phyloP scores from a whole-genome alignment of 1,284 basidiomycete species.

The Leccinum cinnamomeum region DNA sequence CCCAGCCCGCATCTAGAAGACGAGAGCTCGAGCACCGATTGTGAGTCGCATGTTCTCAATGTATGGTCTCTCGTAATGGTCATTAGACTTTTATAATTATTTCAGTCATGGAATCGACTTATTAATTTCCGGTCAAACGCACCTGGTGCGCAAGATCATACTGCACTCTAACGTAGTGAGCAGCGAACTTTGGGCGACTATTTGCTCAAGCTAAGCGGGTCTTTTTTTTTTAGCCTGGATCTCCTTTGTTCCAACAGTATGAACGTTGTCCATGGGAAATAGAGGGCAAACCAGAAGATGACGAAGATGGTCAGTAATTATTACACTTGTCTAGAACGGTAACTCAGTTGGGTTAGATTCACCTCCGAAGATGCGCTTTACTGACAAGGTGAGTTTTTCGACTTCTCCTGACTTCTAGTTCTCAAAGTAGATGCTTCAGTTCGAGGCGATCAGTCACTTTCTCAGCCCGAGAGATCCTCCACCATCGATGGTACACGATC shows the following conservation, averaged over 20 bases:
- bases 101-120: constrained; percentile 88
- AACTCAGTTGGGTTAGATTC: constrained; percentile 47
- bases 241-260: constrained; percentile 84
- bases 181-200: constrained; percentile 8
- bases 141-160: constrained; percentile 81
- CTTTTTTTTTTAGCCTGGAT: constrained; percentile 62
- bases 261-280: constrained; percentile 89
- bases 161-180: constrained; percentile 84
- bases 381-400: constrained; percentile 53
- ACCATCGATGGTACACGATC: constrained; percentile 83
- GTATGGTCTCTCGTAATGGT: constrained; percentile 10
- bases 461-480: constrained; percentile 66
- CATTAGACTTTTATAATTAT: constrained; percentile 86
- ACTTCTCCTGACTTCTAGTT: not conserved
- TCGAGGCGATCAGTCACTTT: constrained; percentile 74
- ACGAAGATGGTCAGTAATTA: constrained; percentile 60
- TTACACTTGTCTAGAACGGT: not conserved
- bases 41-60: constrained; percentile 34
- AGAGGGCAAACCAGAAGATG: constrained; percentile 69
- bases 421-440: constrained; percentile 39
- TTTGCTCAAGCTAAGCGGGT: constrained; percentile 1
- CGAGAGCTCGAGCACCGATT: constrained; percentile 44
- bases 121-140: constrained; percentile 67
- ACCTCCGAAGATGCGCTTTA: constrained; percentile 64
- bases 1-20: constrained; percentile 42